Base-by-base conservation (phyloP, 768 basidiomycete genomes). In the Termitomyces sp. region DNA sequence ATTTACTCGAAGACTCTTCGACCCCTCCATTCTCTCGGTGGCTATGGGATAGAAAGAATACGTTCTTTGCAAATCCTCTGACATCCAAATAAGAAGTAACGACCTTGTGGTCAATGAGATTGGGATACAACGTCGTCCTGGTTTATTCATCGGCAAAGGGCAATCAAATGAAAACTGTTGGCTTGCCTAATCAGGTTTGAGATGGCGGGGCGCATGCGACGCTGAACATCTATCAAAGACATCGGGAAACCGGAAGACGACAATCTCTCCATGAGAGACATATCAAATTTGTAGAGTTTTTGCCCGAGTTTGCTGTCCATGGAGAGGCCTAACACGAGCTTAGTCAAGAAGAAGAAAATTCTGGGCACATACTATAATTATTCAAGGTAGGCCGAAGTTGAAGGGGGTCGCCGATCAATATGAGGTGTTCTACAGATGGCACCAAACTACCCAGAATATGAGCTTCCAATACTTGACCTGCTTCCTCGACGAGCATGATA, bases 401-500 rank as follows among this genome's bases (percentile, higher is more conserved):
- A 2, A 81, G 75, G 6, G 90, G 91, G 61, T 93, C 91, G 0
- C 91, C 91, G n/a, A 92, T 91, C 45, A 86, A 74, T 58, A 93
- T 89, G 22, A 92, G 73, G 41, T 92, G 89, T 58, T 91, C 79
- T 0, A 91, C 78, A 3, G 84, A 81, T 0, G 79, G 78, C 2
- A 88, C 87, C 1, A 91, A 74, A 39, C 78, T 81, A 3, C 81
- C 81, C 6, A 91, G 69, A 16, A 91, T 77, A 61, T 92, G 90
- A 3, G 90, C 86, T 70, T 92, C 90, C 31, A 92, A 77, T 1
- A 91, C 87, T 70, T 93, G 90, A 0, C 90, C 91, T 0, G 91
- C 90, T 67, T 92, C 91, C 68, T 93, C 89, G 0, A 92, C 86
- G 50, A 92, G 72, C 49, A 91, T 67, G 0, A 90, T 81, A 34